Evolutionary conservation across 768 basidiomycete genomes (phyloP).

Genomic region (Calocybe indica): DNA sequence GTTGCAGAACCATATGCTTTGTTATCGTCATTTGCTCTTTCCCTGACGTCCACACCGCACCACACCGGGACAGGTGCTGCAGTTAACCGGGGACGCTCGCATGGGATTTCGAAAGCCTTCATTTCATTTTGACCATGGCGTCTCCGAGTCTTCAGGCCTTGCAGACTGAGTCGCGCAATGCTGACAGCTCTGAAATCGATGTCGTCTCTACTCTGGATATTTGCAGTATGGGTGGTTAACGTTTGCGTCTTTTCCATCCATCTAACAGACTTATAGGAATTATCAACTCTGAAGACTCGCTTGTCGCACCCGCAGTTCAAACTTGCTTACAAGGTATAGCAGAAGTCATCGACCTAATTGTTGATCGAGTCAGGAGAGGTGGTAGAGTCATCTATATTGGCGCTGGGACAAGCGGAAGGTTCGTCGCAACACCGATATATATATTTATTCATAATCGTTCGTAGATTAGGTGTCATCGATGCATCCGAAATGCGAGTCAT

Average conservation of each 20-base stretch:
- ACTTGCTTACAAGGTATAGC: conserved; percentile 22
- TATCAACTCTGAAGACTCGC: conserved; percentile 24
- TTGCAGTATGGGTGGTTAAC: conserved; percentile 15
- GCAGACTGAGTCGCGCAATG: conserved; percentile 22
- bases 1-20: too few species aligned
- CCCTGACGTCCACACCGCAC: too few species aligned
- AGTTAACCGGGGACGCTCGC: too few species aligned
- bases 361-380: conserved; percentile 17
- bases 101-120: too few species aligned
- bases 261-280: conserved; percentile 10
- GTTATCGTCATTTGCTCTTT: too few species aligned
- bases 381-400: conserved; percentile 29
- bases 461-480: conserved; percentile 24
- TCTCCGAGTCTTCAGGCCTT: conserved; percentile 1
- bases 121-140: too few species aligned
- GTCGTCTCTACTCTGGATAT: conserved; percentile 21
- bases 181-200: conserved; percentile 20
- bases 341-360: conserved; percentile 21
- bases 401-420: conserved; percentile 30
- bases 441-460: conserved; percentile 1
- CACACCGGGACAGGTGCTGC: too few species aligned
- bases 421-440: neutral
- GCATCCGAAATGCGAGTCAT: conserved; percentile 20
- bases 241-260: neutral
- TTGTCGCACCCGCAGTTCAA: conserved; percentile 20